These are phyloP conservation scores for Tetrapisispora fleetii DNA, from an alignment of 805 yeast genomes.

Conservation along the genomic window DNA sequence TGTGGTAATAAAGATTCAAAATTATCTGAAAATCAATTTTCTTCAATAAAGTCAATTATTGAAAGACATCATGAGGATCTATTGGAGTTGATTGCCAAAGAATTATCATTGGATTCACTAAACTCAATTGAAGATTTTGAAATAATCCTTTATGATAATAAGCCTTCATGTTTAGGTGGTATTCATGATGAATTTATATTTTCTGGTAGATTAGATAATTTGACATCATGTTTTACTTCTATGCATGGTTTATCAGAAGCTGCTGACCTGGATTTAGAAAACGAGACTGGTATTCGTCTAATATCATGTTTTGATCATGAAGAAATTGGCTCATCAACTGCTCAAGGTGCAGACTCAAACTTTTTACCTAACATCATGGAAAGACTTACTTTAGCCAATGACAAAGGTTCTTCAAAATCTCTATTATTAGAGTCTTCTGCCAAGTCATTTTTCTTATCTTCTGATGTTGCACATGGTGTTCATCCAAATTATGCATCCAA, in stretches of 20 bases:
- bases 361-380: conserved; percentile 71
- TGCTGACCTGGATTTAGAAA: conserved; percentile 32
- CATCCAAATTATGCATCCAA: conserved; percentile 80
- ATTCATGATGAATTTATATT: conserved; percentile 82
- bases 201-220: conserved; percentile 85
- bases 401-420: conserved; percentile 25
- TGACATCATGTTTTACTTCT: conserved; percentile 79
- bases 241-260: conserved; percentile 58
- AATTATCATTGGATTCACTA: conserved; percentile 40
- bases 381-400: conserved; percentile 44
- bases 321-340: conserved; percentile 87
- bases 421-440: conserved; percentile 48
- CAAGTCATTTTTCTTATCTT: conserved; percentile 78
- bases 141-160: conserved; percentile 74
- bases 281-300: conserved; percentile 54
- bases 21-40: conserved; percentile 22
- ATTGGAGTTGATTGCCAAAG: conserved; percentile 57
- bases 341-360: conserved; percentile 94
- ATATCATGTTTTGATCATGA: conserved; percentile 90
- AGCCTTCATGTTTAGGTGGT: conserved; percentile 78
- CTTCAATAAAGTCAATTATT: conserved; percentile 47
- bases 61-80: conserved; percentile 71
- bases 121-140: conserved; percentile 80
- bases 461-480: conserved; percentile 96
- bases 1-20: conserved; percentile 35